A percentile compares a stretch with the other conserved stretches of the same genome.
Evolutionary conservation across 352 stramenopile species (phyloP).

Genomic region (Plasmopara viticola): DNA sequence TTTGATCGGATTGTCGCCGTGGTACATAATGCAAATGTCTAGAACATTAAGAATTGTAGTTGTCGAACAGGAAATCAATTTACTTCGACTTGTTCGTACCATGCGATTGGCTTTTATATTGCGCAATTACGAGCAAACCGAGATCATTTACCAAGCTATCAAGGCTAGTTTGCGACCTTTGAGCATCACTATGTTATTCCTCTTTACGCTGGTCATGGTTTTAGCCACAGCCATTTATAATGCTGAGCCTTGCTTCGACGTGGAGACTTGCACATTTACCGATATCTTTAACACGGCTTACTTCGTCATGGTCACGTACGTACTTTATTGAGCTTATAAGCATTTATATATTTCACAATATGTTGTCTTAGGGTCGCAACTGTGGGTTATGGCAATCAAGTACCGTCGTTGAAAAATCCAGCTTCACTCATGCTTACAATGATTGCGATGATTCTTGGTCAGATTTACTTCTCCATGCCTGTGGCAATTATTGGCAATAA

Average conservation of each 20-base stretch:
- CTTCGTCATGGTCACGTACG: slow-evolving; percentile 82
- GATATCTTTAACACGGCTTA: slow-evolving; percentile 82
- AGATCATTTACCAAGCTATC: slow-evolving; percentile 51
- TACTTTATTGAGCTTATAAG: slow-evolving; percentile 6
- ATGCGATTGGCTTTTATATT: slow-evolving; percentile 48
- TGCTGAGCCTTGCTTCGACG: slow-evolving; percentile 67
- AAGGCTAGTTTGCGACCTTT: slow-evolving; percentile 53
- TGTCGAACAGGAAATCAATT: slow-evolving; percentile 21
- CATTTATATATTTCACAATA: not conserved
- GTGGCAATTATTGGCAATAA: slow-evolving; percentile 74
- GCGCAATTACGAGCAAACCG: slow-evolving; percentile 46
- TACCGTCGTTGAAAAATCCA: slow-evolving; percentile 53
- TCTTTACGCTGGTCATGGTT: slow-evolving; percentile 70
- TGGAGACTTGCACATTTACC: slow-evolving; percentile 71
- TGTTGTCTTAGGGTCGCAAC: slow-evolving; percentile 49
- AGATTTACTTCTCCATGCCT: slow-evolving; percentile 79
- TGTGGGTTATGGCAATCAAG: slow-evolving; percentile 67
- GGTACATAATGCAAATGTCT: slow-evolving; percentile 39
- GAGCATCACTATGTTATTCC: slow-evolving; percentile 64
- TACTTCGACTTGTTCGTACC: slow-evolving; percentile 49
- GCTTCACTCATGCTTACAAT: slow-evolving; percentile 41
- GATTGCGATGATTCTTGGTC: slow-evolving; percentile 65
- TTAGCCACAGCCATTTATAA: slow-evolving; percentile 72
- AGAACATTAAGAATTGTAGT: slow-evolving; percentile 1
- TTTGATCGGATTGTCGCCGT: slow-evolving; percentile 44